Percentiles rank a stretch among this genome's conserved stretches.
phyloP scores from a whole-genome alignment of 768 basidiomycete species.

The Rhizopogon vinicolor region DNA sequence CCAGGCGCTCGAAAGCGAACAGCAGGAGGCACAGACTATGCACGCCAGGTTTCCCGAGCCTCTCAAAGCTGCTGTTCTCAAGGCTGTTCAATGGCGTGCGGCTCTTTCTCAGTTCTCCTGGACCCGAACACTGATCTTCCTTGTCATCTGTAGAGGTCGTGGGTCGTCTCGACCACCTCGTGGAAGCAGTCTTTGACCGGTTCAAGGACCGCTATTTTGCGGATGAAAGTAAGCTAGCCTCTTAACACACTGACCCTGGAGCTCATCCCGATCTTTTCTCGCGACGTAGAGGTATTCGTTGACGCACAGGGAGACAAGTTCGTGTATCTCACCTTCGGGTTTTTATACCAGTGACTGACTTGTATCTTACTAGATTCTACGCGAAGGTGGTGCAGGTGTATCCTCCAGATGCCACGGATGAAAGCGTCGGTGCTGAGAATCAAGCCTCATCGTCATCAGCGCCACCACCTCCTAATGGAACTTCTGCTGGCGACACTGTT shows the following conservation, averaged over 20 bases:
- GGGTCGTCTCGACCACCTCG: slow-evolving; percentile 91
- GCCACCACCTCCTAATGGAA: slow-evolving; percentile 38
- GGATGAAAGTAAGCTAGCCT: slow-evolving; percentile 70
- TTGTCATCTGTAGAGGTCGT: slow-evolving; percentile 71
- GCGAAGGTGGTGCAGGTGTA: slow-evolving; percentile 77
- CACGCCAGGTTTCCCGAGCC: slow-evolving; percentile 90
- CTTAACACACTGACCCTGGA: slow-evolving; percentile 3
- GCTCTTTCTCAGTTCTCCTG: slow-evolving; percentile 26
- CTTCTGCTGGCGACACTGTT: slow-evolving; percentile 43
- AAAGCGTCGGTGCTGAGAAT: slow-evolving; percentile 27
- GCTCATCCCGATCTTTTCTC: slow-evolving; percentile 13
- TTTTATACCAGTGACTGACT: slow-evolving; percentile 1
- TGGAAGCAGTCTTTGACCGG: slow-evolving; percentile 92
- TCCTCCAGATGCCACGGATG: slow-evolving; percentile 53
- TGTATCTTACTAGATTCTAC: slow-evolving; percentile 56
- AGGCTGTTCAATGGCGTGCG: slow-evolving; percentile 96
- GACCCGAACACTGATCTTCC: slow-evolving; percentile 8
- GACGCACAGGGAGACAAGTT: slow-evolving; percentile 87
- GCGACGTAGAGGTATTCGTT: slow-evolving; percentile 67
- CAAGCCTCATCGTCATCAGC: slow-evolving; percentile 38
- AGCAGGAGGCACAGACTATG: slow-evolving; percentile 81
- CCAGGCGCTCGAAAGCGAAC: slow-evolving; percentile 89
- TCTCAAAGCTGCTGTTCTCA: slow-evolving; percentile 88
- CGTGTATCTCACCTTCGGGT: slow-evolving; percentile 16
- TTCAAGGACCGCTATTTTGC: slow-evolving; percentile 95